phyloP scores from a whole-genome alignment of 2,329 filamentous ascomycete species.

The Sclerotinia nivalis region DNA sequence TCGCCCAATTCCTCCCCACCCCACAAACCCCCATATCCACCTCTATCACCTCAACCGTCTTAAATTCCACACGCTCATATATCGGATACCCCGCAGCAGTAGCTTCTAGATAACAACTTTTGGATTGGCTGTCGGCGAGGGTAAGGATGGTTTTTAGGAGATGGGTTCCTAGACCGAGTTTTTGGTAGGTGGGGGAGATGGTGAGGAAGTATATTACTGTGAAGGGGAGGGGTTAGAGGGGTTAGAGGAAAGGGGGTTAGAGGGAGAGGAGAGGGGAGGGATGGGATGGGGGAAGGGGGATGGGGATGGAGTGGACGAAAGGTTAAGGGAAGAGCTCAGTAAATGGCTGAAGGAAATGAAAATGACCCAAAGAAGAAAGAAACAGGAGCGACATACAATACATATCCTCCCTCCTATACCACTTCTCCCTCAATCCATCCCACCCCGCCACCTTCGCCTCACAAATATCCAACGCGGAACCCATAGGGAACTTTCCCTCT shows the following conservation, averaged over 20 bases:
- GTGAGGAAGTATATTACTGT: constrained; percentile 44
- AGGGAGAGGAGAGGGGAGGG: not conserved
- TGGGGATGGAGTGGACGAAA: not conserved
- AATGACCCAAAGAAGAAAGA: not conserved
- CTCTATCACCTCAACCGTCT: constrained; percentile 41
- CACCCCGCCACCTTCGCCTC: constrained; percentile 40
- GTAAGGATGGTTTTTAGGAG: constrained; percentile 41
- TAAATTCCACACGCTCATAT: constrained; percentile 45
- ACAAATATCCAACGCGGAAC: constrained; percentile 39
- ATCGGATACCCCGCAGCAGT: constrained; percentile 42
- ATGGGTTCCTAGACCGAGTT: constrained; percentile 42
- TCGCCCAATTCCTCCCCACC: constrained; percentile 31
- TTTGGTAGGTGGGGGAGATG: constrained; percentile 42
- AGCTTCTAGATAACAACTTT: constrained; percentile 45
- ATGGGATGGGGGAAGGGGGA: not conserved
- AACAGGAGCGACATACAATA: constrained; percentile 39
- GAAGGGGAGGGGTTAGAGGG: not conserved
- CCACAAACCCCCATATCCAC: constrained; percentile 38
- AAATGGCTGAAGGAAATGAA: not conserved
- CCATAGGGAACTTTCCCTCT: constrained; percentile 37
- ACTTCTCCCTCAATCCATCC: constrained; percentile 37
- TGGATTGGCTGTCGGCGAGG: constrained; percentile 43
- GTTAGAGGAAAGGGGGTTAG: not conserved
- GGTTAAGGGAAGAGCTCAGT: not conserved
- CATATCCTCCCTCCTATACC: constrained; percentile 39